Conservation (phyloP, 495 filamentous ascomycete species). For the Neurospora tetraspora region DNA sequence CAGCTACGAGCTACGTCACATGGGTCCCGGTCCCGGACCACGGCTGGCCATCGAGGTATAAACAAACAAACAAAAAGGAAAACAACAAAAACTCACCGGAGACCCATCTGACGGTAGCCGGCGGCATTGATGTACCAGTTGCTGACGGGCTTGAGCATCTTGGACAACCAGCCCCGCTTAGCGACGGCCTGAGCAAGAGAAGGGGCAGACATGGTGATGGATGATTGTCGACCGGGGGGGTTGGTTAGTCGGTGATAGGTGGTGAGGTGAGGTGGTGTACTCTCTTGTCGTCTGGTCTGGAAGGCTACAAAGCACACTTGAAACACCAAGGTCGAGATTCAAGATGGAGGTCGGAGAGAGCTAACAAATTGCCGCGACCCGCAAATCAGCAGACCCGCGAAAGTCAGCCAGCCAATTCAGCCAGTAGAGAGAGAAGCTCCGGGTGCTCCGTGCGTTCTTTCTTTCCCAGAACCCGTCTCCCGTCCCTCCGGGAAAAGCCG, state of each 20-base stretch:
- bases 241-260: conserved; percentile 5
- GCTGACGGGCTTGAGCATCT: conserved; percentile 66
- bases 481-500: background rate
- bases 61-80: background rate
- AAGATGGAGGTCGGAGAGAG: background rate
- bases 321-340: background rate
- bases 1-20: background rate
- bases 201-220: conserved; percentile 57
- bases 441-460: background rate
- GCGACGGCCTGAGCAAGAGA: conserved; percentile 60
- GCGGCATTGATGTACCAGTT: conserved; percentile 76
- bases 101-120: conserved; percentile 87
- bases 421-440: background rate
- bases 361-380: background rate
- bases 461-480: background rate
- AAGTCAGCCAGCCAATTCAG: conserved; percentile 2
- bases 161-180: conserved; percentile 75
- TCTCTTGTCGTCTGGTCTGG: background rate
- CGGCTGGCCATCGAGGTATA: background rate
- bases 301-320: background rate
- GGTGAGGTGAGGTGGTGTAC: conserved; percentile 1
- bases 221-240: conserved; percentile 7
- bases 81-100: conserved; percentile 52
- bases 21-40: background rate
- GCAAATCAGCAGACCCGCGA: background rate